These are phyloP conservation scores for Bathelium albidoporum DNA, from an alignment of 495 filamentous ascomycete species.

Conservation along the genomic window DNA sequence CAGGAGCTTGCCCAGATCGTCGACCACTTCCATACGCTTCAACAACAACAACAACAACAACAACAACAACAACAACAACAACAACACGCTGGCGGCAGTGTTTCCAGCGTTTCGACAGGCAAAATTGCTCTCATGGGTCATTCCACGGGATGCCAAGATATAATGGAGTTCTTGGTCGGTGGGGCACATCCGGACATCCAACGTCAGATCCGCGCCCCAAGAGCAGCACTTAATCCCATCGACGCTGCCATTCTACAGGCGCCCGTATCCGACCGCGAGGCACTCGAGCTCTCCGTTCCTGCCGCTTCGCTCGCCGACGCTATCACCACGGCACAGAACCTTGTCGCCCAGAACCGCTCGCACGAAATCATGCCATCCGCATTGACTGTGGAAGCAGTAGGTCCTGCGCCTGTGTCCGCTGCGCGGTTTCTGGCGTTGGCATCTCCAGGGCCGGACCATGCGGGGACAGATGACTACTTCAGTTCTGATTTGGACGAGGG, in stretches of 20 bases:
- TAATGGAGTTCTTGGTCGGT: constrained; percentile 57
- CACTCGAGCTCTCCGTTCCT: constrained; percentile 34
- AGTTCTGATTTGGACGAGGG: constrained; percentile 62
- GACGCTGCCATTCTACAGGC: constrained; percentile 81
- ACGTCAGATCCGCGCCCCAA: neutral
- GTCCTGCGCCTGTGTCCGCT: constrained; percentile 52
- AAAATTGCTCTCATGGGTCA: constrained; percentile 85
- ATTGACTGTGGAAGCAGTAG: constrained; percentile 38
- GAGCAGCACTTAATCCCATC: constrained; percentile 28
- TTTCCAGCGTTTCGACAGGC: constrained; percentile 24
- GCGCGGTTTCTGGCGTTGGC: constrained; percentile 58
- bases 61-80: neutral
- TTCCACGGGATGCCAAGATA: constrained; percentile 80
- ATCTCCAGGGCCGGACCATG: constrained; percentile 41
- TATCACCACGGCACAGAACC: constrained; percentile 42
- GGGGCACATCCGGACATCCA: constrained; percentile 12
- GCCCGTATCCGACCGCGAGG: constrained; percentile 68
- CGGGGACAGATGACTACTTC: constrained; percentile 81
- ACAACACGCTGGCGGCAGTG: neutral
- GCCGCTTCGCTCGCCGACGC: constrained; percentile 39
- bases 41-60: constrained; percentile 1
- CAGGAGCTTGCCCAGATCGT: constrained; percentile 63
- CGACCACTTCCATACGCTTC: constrained; percentile 47
- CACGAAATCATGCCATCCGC: constrained; percentile 49
- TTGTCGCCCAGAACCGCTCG: constrained; percentile 41